Evolutionary conservation across 768 basidiomycete species (phyloP).

Genomic region (Lactarius akahatsu): DNA sequence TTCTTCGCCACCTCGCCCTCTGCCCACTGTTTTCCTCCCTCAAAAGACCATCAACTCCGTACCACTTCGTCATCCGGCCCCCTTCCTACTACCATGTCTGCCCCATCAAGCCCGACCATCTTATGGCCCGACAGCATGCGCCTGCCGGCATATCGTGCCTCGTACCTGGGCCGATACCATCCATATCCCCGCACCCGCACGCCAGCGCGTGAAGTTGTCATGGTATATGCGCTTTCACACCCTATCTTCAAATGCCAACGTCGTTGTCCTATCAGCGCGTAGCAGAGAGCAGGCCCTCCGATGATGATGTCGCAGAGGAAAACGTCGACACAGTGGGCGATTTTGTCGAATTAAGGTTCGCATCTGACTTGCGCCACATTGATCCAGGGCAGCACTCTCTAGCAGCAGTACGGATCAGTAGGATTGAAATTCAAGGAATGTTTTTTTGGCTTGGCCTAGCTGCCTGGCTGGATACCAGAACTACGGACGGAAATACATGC

Average conservation of each 20-base stretch:
- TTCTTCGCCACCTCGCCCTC: slow-evolving; percentile 8
- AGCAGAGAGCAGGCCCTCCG: slow-evolving; percentile 6
- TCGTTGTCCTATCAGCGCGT: background rate
- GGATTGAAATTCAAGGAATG: background rate
- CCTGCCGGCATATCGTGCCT: slow-evolving; percentile 24
- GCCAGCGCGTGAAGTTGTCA: slow-evolving; percentile 19
- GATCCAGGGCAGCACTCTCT: slow-evolving; percentile 9
- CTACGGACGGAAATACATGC: background rate
- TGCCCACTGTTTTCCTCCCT: slow-evolving; percentile 5
- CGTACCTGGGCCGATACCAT: slow-evolving; percentile 25
- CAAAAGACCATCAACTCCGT: background rate
- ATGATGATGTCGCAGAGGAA: slow-evolving; percentile 1
- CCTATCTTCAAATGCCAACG: background rate
- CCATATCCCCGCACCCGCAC: slow-evolving; percentile 25
- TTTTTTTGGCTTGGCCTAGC: background rate
- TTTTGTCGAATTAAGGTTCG: background rate
- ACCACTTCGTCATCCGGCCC: slow-evolving; percentile 2
- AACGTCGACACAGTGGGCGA: slow-evolving; percentile 10
- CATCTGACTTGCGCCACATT: background rate
- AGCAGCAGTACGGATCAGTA: background rate
- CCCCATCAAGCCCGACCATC: slow-evolving; percentile 5
- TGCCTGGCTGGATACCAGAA: background rate
- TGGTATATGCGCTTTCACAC: slow-evolving; percentile 5
- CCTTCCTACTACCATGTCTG: slow-evolving; percentile 12
- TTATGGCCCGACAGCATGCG: slow-evolving; percentile 20